Base-by-base conservation (phyloP, 129 eudicot species). In the Ambrosia trifida region DNA sequence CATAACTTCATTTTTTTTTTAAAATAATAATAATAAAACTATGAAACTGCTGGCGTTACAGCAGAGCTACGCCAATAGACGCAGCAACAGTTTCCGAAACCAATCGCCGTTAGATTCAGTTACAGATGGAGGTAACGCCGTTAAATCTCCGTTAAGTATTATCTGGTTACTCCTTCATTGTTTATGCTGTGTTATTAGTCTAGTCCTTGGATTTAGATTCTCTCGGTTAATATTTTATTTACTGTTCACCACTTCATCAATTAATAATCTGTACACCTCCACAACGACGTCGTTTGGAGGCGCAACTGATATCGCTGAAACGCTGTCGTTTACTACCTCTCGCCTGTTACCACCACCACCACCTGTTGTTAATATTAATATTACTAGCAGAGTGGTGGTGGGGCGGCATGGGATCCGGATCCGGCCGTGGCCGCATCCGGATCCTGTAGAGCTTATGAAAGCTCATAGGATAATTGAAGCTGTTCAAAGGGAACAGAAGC, bases 381-480 rank as follows among this genome's bases (percentile, higher is more conserved):
- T 68, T 24, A 19, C 71, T 9, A 89, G 96, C 54, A 66, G 95
- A 59, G 98, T 93, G 36, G 95, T 93, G 77, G 98, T 93, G 7
- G 98, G 98, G 53, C 81, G 98, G 76, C 98, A 93, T 49, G 96
- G 96, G 86, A 94, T 94, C 74, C 72, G 82, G 75, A 84, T 89
- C 59, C 80, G 96, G 68, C 96, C 96, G 58, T 93, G 98, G 98
- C 98, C 98, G 20, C 98, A 89, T 78, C 98, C 98, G 65, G 84
- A 94, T 73, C 85, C 90, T 44, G 80, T 17, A 10, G 97, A 94
- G 76, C 93, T 94, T 28, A 84, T 85, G 95, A 85, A 83, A 76
- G 98, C 98, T 20, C 96, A 94, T 69, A 54, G 68, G 87, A 83
- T 94, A 57, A 84, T 94, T 54, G 95, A 94, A 78, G 83, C 87